phyloP scores from a whole-genome alignment of 176 grass and related monocot genomes.

The Avena insularis region DNA sequence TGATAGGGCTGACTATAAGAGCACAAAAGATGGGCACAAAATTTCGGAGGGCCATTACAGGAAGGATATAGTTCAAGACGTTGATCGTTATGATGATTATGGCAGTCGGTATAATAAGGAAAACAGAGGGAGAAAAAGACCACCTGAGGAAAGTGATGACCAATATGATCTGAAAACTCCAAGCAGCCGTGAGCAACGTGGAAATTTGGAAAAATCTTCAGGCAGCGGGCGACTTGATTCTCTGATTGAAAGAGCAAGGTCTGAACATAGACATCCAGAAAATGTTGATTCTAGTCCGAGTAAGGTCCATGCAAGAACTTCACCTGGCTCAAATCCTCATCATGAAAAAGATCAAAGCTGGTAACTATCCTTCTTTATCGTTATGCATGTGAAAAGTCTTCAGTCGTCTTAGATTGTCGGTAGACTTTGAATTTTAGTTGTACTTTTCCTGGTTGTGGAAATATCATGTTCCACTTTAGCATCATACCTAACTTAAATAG shows the following conservation, averaged over 20 bases:
- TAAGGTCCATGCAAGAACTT: conserved; percentile 68
- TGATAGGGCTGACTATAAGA: conserved; percentile 69
- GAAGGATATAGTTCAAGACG: conserved; percentile 64
- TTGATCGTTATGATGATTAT: conserved; percentile 71
- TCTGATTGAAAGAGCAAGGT: conserved; percentile 65
- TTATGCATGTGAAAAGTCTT: conserved; percentile 22
- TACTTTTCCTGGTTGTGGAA: conserved; percentile 15
- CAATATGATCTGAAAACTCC: conserved; percentile 56
- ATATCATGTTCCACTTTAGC: conserved; percentile 22
- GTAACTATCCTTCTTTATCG: conserved; percentile 54
- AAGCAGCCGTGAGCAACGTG: conserved; percentile 54
- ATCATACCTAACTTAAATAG: conserved; percentile 28
- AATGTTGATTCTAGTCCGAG: conserved; percentile 80
- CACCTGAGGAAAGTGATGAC: conserved; percentile 71
- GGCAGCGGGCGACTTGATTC: conserved; percentile 60
- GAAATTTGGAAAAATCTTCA: conserved; percentile 69
- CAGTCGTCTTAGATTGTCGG: conserved; percentile 24
- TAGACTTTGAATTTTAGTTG: conserved; percentile 7
- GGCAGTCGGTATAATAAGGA: conserved; percentile 76
- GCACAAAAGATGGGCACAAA: conserved; percentile 70
- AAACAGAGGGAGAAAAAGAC: conserved; percentile 68
- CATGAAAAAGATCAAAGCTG: conserved; percentile 84
- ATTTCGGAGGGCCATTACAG: conserved; percentile 68
- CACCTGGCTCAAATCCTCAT: conserved; percentile 65
- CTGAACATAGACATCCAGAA: conserved; percentile 58